A percentile compares a stretch with the other conserved stretches of the same genome.
Conservation (phyloP, 2,329 filamentous ascomycete genomes). For the Hypoxylon sp. region DNA sequence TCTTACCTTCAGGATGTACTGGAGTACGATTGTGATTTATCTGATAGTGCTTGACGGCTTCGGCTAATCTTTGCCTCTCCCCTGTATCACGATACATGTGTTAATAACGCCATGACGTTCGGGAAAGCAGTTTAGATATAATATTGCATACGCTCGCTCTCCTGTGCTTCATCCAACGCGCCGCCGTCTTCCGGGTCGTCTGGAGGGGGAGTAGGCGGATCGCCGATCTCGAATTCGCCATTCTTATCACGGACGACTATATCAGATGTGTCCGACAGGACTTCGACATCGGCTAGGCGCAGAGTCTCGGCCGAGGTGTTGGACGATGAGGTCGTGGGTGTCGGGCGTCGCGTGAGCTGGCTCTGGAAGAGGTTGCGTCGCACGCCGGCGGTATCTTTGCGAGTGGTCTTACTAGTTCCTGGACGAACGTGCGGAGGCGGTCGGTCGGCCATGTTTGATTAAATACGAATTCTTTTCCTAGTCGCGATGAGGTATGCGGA, state of each 20-base stretch:
- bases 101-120: constrained; percentile 45
- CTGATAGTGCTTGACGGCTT: constrained; percentile 73
- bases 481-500: neutral
- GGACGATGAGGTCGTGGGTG: constrained; percentile 57
- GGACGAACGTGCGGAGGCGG: constrained; percentile 48
- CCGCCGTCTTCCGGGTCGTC: constrained; percentile 70
- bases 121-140: neutral
- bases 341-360: constrained; percentile 71
- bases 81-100: constrained; percentile 56
- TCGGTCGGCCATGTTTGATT: constrained; percentile 49
- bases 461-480: constrained; percentile 1
- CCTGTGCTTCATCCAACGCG: constrained; percentile 70
- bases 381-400: constrained; percentile 56
- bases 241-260: constrained; percentile 75
- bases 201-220: constrained; percentile 66
- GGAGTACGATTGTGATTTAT: constrained; percentile 68
- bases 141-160: constrained; percentile 66
- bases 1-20: constrained; percentile 76
- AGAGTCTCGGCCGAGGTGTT: constrained; percentile 63
- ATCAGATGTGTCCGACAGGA: constrained; percentile 63
- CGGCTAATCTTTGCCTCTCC: constrained; percentile 72
- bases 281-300: constrained; percentile 63
- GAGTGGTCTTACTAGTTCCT: constrained; percentile 45
- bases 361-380: constrained; percentile 73
- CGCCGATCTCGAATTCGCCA: constrained; percentile 73